phyloP scores from a whole-genome alignment of 2,329 filamentous ascomycete genomes.

The Zarea fungicola region DNA sequence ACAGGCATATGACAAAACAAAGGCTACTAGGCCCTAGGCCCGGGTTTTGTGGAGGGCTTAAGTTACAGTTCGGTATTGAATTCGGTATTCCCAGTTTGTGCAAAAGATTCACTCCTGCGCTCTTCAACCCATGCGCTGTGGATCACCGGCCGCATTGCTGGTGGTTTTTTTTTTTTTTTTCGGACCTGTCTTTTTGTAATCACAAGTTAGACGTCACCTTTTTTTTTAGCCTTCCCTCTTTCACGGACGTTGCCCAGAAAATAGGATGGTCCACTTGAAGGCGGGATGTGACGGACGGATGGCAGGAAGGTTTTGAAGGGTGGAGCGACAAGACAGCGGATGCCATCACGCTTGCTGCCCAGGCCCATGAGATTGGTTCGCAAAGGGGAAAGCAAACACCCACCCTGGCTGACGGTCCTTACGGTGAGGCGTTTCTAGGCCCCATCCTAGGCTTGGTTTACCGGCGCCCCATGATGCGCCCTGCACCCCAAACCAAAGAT shows the following conservation, averaged over 20 bases:
- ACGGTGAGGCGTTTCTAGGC: slow-evolving; percentile 13
- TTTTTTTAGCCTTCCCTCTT: neutral
- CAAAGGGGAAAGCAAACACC: neutral
- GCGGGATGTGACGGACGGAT: slow-evolving; percentile 12
- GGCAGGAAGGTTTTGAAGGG: neutral
- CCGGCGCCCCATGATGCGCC: no score
- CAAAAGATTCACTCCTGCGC: neutral
- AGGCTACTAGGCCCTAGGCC: neutral
- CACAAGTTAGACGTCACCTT: neutral
- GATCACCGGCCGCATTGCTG: no score
- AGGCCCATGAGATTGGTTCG: slow-evolving; percentile 11
- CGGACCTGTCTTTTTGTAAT: no score
- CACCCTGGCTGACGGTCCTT: slow-evolving; percentile 1
- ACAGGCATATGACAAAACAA: neutral
- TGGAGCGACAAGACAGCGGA: neutral
- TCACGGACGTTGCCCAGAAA: neutral
- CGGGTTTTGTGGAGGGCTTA: no score
- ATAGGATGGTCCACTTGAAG: slow-evolving; percentile 8
- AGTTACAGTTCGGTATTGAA: neutral
- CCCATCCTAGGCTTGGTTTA: slow-evolving; percentile 4
- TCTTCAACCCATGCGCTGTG: no score
- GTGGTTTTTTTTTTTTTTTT: no score
- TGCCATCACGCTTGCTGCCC: slow-evolving; percentile 7
- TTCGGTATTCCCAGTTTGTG: neutral
- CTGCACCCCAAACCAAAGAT: no score